A percentile compares a stretch with the other conserved stretches of the same genome.
These are phyloP conservation scores for Nematodospora anomalae DNA, from an alignment of 1,139 yeast genomes.

Conservation along the genomic window DNA sequence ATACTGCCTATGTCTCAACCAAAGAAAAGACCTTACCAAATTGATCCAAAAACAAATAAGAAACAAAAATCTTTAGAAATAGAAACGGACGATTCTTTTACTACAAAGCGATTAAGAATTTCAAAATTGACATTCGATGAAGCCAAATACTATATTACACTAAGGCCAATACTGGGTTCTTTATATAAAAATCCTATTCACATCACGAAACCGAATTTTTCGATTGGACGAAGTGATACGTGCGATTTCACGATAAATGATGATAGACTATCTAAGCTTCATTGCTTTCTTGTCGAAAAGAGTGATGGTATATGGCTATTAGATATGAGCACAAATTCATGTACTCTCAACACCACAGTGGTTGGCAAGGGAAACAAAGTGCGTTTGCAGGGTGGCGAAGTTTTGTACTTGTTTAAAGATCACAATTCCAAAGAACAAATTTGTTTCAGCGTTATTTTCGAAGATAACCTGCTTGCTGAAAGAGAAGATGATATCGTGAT, in stretches of 20 bases:
- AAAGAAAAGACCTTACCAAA: constrained; percentile 9
- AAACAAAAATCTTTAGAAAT: neutral
- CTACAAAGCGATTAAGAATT: neutral
- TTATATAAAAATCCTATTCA: constrained; percentile 44
- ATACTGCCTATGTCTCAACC: constrained; percentile 14
- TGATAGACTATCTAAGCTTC: constrained; percentile 77
- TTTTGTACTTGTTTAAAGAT: constrained; percentile 65
- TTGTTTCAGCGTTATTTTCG: constrained; percentile 50
- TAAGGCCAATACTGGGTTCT: constrained; percentile 33
- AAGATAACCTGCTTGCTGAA: neutral
- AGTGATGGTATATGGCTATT: constrained; percentile 78
- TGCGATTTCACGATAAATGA: constrained; percentile 65
- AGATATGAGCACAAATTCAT: constrained; percentile 78
- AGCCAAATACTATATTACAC: constrained; percentile 17
- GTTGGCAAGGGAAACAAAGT: constrained; percentile 65
- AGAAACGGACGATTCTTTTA: neutral
- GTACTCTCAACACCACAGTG: constrained; percentile 61
- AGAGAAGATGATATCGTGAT: constrained; percentile 3
- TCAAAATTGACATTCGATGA: constrained; percentile 3
- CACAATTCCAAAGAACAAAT: constrained; percentile 48
- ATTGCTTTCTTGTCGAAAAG: constrained; percentile 66
- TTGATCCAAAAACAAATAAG: constrained; percentile 10
- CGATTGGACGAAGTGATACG: constrained; percentile 63
- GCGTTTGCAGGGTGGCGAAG: constrained; percentile 63
- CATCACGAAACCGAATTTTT: constrained; percentile 62